phyloP scores from a whole-genome alignment of 805 yeast genomes.

The Debaryomyces tyrocola region DNA sequence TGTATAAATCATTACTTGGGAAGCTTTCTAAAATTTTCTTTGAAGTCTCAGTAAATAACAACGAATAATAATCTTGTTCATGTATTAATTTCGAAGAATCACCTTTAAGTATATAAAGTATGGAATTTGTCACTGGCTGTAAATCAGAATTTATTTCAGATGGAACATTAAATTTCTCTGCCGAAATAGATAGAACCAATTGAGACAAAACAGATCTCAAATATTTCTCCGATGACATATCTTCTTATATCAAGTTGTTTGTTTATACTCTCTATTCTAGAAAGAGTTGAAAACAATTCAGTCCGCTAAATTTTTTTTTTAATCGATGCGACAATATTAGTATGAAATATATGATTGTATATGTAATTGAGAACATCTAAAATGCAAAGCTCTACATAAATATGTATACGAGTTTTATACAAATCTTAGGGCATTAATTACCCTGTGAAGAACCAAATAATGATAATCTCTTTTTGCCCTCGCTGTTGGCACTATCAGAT shows the following conservation, averaged over 20 bases:
- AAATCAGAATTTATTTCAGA: background rate
- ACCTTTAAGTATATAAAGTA: slow-evolving; percentile 20
- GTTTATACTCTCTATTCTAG: background rate
- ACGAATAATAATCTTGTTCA: slow-evolving; percentile 17
- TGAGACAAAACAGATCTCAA: slow-evolving; percentile 6
- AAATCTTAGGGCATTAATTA: background rate
- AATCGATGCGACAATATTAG: background rate
- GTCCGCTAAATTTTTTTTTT: slow-evolving; percentile 1
- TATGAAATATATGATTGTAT: no score
- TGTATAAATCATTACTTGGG: slow-evolving; percentile 20
- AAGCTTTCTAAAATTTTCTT: slow-evolving; percentile 15
- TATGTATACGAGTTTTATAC: no score
- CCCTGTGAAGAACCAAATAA: slow-evolving; percentile 13
- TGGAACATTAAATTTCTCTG: slow-evolving; percentile 2
- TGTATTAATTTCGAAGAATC: slow-evolving; percentile 21
- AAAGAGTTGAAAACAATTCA: no score
- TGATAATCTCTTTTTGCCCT: slow-evolving; percentile 18
- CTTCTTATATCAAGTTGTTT: background rate
- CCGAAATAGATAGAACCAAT: slow-evolving; percentile 6
- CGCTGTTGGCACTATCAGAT: slow-evolving; percentile 22
- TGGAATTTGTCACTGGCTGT: background rate
- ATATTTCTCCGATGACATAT: background rate
- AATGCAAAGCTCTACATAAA: no score
- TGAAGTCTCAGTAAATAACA: slow-evolving; percentile 15
- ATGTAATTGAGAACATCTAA: no score